Evolutionary conservation across 495 filamentous ascomycete genomes (phyloP).

Genomic region (Penicillium simplicissimum): DNA sequence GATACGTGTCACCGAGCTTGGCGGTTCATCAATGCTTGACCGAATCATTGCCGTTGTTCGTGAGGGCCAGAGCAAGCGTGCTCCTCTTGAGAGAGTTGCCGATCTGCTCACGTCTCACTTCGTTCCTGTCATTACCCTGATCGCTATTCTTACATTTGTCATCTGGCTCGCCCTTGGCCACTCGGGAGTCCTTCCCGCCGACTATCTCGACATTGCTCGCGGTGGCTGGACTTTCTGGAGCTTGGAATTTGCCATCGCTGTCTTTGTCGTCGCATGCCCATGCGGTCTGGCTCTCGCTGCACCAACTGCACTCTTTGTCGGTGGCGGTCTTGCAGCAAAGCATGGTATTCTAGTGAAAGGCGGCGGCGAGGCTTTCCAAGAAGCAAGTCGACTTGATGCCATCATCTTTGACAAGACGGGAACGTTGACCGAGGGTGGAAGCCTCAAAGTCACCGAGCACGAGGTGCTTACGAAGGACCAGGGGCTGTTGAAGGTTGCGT

Average conservation of each 20-base stretch:
- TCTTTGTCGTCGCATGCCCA: constrained; percentile 93
- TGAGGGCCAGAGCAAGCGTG: constrained; percentile 84
- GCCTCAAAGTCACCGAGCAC: constrained; percentile 75
- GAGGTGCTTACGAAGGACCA: constrained; percentile 51
- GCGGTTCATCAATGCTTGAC: constrained; percentile 86
- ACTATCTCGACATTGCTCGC: constrained; percentile 64
- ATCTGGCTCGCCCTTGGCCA: constrained; percentile 79
- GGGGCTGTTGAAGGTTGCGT: constrained; percentile 39
- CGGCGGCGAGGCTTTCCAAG: constrained; percentile 95
- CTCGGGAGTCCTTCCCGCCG: constrained; percentile 62
- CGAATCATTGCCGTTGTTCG: constrained; percentile 87
- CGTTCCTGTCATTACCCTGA: constrained; percentile 78
- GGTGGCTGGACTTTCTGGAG: constrained; percentile 88
- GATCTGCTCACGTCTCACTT: constrained; percentile 86
- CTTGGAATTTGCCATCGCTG: constrained; percentile 88
- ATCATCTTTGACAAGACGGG: constrained; percentile 98
- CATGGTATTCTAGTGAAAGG: constrained; percentile 91
- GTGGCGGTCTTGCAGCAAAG: constrained; percentile 82
- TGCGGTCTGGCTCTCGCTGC: constrained; percentile 92
- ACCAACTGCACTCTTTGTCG: constrained; percentile 91
- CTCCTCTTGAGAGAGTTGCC: constrained; percentile 83
- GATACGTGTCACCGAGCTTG: constrained; percentile 66
- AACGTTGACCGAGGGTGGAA: constrained; percentile 83
- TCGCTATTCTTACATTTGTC: constrained; percentile 81
- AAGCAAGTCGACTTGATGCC: constrained; percentile 80